Evolutionary conservation across 805 yeast species (phyloP).

Genomic region (Lipomyces anomalus): DNA sequence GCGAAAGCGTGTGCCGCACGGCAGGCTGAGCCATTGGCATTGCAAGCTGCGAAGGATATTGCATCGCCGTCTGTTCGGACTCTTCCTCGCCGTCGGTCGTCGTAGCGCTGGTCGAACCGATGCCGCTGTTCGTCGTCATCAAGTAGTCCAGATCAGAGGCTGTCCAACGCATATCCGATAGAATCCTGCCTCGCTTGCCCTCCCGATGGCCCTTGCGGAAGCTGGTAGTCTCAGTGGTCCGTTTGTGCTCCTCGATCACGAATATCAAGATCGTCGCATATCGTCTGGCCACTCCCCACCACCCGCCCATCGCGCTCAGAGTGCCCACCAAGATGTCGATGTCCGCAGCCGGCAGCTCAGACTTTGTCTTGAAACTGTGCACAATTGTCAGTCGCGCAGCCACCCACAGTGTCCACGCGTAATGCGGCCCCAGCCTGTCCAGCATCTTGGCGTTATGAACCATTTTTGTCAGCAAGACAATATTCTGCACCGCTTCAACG

Average conservation of each 20-base stretch:
- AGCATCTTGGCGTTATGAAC: slow-evolving; percentile 5
- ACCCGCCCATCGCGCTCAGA: slow-evolving; percentile 22
- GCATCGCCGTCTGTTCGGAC: not conserved
- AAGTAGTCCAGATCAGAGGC: slow-evolving; percentile 29
- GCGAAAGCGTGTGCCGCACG: not conserved
- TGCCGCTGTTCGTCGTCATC: slow-evolving; percentile 9
- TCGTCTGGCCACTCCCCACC: slow-evolving; percentile 28
- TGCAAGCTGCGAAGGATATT: not conserved
- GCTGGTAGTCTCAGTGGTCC: not conserved
- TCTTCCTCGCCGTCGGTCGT: not conserved
- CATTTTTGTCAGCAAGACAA: slow-evolving; percentile 20
- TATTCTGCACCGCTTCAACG: slow-evolving; percentile 21
- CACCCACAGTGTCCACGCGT: slow-evolving; percentile 29
- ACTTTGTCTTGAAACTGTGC: slow-evolving; percentile 25
- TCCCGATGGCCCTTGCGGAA: not conserved
- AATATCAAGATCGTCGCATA: slow-evolving; percentile 23
- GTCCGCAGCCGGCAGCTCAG: slow-evolving; percentile 24
- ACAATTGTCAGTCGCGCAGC: slow-evolving; percentile 28
- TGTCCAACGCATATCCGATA: slow-evolving; percentile 29
- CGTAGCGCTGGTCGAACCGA: slow-evolving; percentile 1
- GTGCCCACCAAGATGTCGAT: slow-evolving; percentile 22
- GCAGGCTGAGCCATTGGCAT: slow-evolving; percentile 1
- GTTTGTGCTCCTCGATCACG: slow-evolving; percentile 25
- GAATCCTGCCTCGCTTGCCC: slow-evolving; percentile 25
- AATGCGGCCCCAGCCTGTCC: slow-evolving; percentile 29